phyloP scores from a whole-genome alignment of 2,329 filamentous ascomycete genomes.

The Xylariaceae sp. region DNA sequence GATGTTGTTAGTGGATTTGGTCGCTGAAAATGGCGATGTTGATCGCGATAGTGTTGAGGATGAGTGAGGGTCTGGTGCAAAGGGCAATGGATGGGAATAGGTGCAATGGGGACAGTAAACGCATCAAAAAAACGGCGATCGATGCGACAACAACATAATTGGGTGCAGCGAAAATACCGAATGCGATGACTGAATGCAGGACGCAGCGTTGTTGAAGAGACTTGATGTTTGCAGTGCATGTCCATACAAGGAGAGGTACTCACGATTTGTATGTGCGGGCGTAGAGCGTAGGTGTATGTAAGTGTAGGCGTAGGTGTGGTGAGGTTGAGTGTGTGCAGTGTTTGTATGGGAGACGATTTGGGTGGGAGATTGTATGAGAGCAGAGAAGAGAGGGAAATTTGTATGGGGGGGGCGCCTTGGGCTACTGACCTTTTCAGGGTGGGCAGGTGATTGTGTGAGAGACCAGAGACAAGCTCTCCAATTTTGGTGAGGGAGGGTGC shows the following conservation, averaged over 20 bases:
- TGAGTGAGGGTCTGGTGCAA: constrained; percentile 10
- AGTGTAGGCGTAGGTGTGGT: constrained; percentile 46
- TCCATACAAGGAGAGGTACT: constrained; percentile 58
- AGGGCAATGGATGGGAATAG: not conserved
- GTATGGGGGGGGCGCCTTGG: constrained; percentile 60
- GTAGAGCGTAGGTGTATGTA: constrained; percentile 40
- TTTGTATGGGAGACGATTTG: constrained; percentile 61
- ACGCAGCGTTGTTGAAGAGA: constrained; percentile 42
- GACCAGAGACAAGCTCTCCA: constrained; percentile 41
- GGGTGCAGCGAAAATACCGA: constrained; percentile 13
- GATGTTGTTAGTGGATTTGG: constrained; percentile 39
- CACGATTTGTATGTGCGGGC: constrained; percentile 48
- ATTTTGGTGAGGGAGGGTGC: constrained; percentile 40
- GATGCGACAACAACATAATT: constrained; percentile 13
- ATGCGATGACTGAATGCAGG: constrained; percentile 12
- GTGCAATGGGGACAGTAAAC: constrained; percentile 25
- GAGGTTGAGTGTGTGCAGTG: constrained; percentile 49
- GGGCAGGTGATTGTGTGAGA: constrained; percentile 65
- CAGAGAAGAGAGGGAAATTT: constrained; percentile 61
- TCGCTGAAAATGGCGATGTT: constrained; percentile 19
- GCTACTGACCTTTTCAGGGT: constrained; percentile 68
- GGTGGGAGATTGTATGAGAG: constrained; percentile 66
- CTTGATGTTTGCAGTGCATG: constrained; percentile 49
- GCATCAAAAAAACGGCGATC: constrained; percentile 12
- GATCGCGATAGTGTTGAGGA: constrained; percentile 26